Conservation (phyloP, 768 basidiomycete genomes). For the Coprinopsis sp. region DNA sequence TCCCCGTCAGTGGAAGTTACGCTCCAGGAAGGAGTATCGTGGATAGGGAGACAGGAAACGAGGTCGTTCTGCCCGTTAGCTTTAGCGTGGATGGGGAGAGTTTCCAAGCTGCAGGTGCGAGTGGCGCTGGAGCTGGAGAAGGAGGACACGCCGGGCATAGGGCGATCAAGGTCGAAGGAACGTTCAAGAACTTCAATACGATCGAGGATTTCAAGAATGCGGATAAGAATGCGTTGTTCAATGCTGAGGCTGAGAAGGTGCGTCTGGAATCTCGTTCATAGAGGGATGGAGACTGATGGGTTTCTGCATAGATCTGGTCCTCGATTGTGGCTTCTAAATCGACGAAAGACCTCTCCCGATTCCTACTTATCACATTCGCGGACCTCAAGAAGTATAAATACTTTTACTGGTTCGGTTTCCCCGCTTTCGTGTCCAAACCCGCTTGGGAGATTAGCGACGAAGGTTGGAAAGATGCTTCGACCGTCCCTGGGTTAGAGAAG, state of each 20-base stretch:
- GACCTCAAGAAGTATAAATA: slow-evolving; percentile 98
- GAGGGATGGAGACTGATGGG: neutral
- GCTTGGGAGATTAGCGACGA: slow-evolving; percentile 75
- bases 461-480: slow-evolving; percentile 60
- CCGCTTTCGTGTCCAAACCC: slow-evolving; percentile 85
- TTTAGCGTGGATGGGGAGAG: slow-evolving; percentile 62
- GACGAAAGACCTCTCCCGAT: slow-evolving; percentile 59
- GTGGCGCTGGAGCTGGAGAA: no score
- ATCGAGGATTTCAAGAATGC: slow-evolving; percentile 92
- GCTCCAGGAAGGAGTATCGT: slow-evolving; percentile 63
- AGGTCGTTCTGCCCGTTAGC: slow-evolving; percentile 68
- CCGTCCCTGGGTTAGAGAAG: no score
- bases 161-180: slow-evolving; percentile 53
- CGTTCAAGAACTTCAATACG: slow-evolving; percentile 93
- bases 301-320: slow-evolving; percentile 59
- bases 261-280: slow-evolving; percentile 8
- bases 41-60: slow-evolving; percentile 73
- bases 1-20: slow-evolving; percentile 65
- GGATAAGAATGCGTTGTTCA: slow-evolving; percentile 86
- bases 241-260: slow-evolving; percentile 64
- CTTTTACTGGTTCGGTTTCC: slow-evolving; percentile 98
- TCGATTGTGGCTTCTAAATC: slow-evolving; percentile 49
- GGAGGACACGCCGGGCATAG: slow-evolving; percentile 39
- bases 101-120: slow-evolving; percentile 39
- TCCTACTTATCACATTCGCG: slow-evolving; percentile 89